These are phyloP conservation scores for Ilex paraguariensis DNA, from an alignment of 305 asterid species.

Conservation along the genomic window DNA sequence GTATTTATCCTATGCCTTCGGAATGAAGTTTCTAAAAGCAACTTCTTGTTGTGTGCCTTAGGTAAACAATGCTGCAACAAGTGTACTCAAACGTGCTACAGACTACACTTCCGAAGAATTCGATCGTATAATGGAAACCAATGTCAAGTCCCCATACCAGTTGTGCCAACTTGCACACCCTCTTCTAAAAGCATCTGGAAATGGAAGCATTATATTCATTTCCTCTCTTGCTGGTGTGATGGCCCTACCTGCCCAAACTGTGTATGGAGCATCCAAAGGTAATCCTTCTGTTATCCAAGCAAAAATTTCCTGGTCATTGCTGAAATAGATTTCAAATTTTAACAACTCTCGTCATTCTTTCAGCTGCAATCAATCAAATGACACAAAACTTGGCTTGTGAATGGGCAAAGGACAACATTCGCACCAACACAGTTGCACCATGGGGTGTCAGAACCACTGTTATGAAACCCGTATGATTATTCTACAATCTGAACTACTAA, in stretches of 20 bases:
- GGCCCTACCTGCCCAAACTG: slow-evolving; percentile 13
- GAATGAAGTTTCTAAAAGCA: no score
- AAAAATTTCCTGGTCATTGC: no score
- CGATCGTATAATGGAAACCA: not conserved
- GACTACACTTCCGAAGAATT: slow-evolving; percentile 22
- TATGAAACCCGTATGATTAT: no score
- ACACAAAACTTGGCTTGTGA: not conserved
- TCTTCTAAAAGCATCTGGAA: not conserved
- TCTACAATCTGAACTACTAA: no score
- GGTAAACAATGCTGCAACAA: not conserved
- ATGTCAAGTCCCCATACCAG: not conserved
- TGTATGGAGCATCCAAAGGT: slow-evolving; percentile 27
- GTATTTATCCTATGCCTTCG: no score
- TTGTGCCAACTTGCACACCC: not conserved
- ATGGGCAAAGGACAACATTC: not conserved
- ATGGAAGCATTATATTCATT: slow-evolving; percentile 34
- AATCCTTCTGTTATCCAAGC: not conserved
- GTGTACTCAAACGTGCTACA: not conserved
- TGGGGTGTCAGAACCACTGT: not conserved
- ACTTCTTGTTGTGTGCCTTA: not conserved
- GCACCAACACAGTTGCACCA: not conserved
- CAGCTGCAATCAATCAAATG: not conserved
- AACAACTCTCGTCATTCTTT: not conserved
- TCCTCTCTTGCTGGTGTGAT: slow-evolving; percentile 33
- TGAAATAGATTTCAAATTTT: no score